phyloP scores from a whole-genome alignment of 2,329 filamentous ascomycete genomes.

The Sporothrix dimorphospora region DNA sequence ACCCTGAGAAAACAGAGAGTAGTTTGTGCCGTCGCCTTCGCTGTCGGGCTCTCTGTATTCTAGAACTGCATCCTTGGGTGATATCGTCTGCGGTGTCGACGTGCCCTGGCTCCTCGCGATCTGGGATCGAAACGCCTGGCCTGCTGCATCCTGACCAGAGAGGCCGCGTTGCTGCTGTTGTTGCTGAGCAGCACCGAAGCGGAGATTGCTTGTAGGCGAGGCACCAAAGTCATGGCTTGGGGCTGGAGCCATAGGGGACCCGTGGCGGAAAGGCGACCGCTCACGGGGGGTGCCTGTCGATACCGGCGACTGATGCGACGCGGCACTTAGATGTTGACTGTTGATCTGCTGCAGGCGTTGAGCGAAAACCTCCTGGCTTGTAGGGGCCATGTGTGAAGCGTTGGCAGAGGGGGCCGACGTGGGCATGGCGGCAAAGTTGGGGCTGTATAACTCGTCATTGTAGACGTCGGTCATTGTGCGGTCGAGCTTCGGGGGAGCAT shows the following conservation, averaged over 20 bases:
- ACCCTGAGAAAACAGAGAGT: conserved; percentile 66
- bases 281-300: conserved; percentile 58
- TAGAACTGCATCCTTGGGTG: conserved; percentile 86
- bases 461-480: conserved; percentile 86
- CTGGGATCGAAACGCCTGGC: conserved; percentile 48
- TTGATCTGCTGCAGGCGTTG: conserved; percentile 80
- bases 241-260: conserved; percentile 62
- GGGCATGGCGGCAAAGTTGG: conserved; percentile 62
- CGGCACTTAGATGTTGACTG: conserved; percentile 68
- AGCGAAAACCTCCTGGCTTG: conserved; percentile 66
- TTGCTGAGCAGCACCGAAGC: conserved; percentile 48
- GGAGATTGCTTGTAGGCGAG: conserved; percentile 41
- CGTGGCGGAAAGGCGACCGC: conserved; percentile 79
- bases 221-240: conserved; percentile 49
- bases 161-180: conserved; percentile 58
- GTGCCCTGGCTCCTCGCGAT: conserved; percentile 48
- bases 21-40: conserved; percentile 55
- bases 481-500: conserved; percentile 73
- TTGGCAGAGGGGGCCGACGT: conserved; percentile 55
- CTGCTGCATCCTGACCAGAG: conserved; percentile 53
- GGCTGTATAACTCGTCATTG: conserved; percentile 82
- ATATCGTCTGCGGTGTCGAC: conserved; percentile 79
- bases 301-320: conserved; percentile 49
- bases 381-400: conserved; percentile 49
- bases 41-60: conserved; percentile 80